Base-by-base conservation (phyloP, 768 basidiomycete genomes). In the Collybiopsis confluens region DNA sequence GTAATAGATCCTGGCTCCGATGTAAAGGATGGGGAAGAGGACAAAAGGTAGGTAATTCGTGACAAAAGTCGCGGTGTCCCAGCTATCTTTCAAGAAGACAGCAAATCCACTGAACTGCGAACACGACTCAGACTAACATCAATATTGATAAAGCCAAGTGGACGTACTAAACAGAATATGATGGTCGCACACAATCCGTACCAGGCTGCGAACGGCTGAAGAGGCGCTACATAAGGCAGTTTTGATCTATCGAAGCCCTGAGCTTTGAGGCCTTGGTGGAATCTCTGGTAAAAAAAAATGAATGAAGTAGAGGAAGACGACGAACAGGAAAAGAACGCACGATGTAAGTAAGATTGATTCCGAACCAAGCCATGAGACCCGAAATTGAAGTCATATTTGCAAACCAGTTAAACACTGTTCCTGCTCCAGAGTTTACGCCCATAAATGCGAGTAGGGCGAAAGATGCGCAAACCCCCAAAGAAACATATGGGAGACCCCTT, bases 391-490 rank as follows among this genome's bases (percentile, higher is more conserved):
- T 87, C 83, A 90, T 83, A 68, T 86, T 88, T 37, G 83, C 67
- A 60, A 94, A 86, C 88, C 88, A 94, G 30, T 61, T 63, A 64
- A 97, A 97, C 35, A 92, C 92, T 27, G 64, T 74, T 35, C 86
- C 87, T 3, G 92, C 80, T 30, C 86, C 81, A 15, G 56, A 66
- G 42, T 71, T 79, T 55, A 88, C 74, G 38, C 80, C 85, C 92
- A 96, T 95, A 74, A 80, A 97, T 3, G 88, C 86, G n/a, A 92
- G 78, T 1, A 77, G 56, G 3, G 83, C 73, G 65, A 95, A 92
- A 18, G 70, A 58, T 2, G 88, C 73, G 62, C 82, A 86, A 63
- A 87, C 78, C n/a, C 80, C 60, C 55, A 98, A 75, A 20, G 89
- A 79, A 40, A 82, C 74, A 54, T 82, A 82, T 2, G 96, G 96